phyloP scores from a whole-genome alignment of 495 filamentous ascomycete genomes.

The Tricharina praecox region DNA sequence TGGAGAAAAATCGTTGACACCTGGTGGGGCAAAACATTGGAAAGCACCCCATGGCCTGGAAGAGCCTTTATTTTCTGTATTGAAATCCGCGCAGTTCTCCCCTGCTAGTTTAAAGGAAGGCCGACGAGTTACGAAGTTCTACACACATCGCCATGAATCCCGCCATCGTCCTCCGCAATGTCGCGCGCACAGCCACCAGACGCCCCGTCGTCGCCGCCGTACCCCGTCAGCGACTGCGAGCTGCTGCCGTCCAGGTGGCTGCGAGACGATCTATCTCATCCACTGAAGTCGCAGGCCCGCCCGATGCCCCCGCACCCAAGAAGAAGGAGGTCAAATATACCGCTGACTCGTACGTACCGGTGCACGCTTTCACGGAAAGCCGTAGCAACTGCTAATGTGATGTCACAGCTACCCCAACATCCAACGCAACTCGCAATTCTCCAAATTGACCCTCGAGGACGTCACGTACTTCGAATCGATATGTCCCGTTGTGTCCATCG shows the following conservation, averaged over 20 bases:
- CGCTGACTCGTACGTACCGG: constrained; percentile 48
- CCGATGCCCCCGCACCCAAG: constrained; percentile 6
- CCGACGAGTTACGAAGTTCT: no score
- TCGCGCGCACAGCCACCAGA: constrained; percentile 7
- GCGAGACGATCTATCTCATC: neutral
- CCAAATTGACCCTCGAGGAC: constrained; percentile 53
- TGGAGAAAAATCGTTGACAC: no score
- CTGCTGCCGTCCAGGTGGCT: neutral
- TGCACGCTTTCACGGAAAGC: no score
- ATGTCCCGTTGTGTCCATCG: constrained; percentile 52
- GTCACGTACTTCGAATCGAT: constrained; percentile 61
- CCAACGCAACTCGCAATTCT: constrained; percentile 58
- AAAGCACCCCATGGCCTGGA: no score
- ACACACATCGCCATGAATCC: constrained; percentile 15
- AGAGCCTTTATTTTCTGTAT: no score
- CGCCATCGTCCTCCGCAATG: constrained; percentile 13
- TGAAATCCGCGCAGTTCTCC: no score
- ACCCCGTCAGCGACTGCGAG: neutral
- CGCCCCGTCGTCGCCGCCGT: neutral
- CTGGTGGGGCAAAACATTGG: no score
- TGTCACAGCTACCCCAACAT: constrained; percentile 53
- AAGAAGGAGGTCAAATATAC: constrained; percentile 52
- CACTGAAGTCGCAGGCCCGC: constrained; percentile 1
- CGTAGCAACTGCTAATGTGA: neutral
- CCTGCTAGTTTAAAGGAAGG: no score